Conservation (phyloP, 78 protist genomes). For the Pelomyxa schiedti region DNA sequence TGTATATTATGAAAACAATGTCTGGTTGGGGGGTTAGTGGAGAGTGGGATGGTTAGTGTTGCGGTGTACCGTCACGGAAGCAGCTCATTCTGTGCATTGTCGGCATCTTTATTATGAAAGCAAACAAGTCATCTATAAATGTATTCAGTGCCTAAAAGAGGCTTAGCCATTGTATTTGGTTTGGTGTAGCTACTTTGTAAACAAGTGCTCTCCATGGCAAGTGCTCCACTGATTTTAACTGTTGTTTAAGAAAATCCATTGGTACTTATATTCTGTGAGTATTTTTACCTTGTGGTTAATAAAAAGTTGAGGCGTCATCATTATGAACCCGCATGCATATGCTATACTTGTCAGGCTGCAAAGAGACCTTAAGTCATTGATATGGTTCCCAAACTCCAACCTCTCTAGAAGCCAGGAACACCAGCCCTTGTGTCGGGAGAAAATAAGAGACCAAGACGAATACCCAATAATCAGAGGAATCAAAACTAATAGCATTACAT, state of each 20-base stretch:
- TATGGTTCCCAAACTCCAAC: no score
- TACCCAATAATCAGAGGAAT: conserved; percentile 62
- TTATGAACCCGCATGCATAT: conserved; percentile 69
- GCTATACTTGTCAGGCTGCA: conserved; percentile 29
- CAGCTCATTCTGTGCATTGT: conserved; percentile 83
- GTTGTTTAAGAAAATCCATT: conserved; percentile 93
- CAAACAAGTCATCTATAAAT: conserved; percentile 93
- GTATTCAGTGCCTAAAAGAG: no score
- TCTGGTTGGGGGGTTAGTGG: no score
- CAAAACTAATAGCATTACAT: conserved; percentile 48
- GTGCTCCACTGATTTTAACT: conserved; percentile 75
- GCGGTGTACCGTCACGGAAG: conserved; percentile 92
- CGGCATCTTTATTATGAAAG: conserved; percentile 93
- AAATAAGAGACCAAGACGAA: conserved; percentile 74
- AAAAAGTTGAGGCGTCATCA: conserved; percentile 93
- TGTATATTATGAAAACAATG: background rate
- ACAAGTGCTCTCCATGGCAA: conserved; percentile 84
- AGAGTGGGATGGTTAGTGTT: no score
- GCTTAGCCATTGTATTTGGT: no score
- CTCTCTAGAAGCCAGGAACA: no score
- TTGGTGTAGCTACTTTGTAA: conserved; percentile 80
- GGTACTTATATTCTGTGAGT: no score
- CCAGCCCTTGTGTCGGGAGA: conserved; percentile 68
- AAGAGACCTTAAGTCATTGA: conserved; percentile 33
- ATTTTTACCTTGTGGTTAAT: conserved; percentile 90